phyloP scores from a whole-genome alignment of 2,329 filamentous ascomycete genomes.

The Seiridium cupressi region DNA sequence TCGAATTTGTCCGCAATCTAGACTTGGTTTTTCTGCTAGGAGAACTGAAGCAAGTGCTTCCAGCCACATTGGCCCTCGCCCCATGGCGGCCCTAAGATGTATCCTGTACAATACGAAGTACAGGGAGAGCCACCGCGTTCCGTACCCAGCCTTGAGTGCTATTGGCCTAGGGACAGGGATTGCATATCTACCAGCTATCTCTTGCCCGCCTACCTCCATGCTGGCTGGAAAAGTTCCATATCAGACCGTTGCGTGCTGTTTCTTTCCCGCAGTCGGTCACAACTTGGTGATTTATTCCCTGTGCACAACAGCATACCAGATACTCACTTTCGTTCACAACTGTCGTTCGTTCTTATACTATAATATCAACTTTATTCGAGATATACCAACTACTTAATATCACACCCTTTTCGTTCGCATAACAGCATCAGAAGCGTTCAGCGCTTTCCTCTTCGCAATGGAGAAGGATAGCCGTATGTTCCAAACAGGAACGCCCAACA shows the following conservation, averaged over 20 bases:
- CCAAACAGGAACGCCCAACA: conserved; percentile 37
- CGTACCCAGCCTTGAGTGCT: neutral
- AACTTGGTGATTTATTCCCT: too few species aligned
- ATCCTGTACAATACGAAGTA: conserved; percentile 9
- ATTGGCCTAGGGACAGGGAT: neutral
- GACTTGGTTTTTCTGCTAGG: neutral
- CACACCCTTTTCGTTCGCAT: neutral
- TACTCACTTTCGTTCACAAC: neutral
- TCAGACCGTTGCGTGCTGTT: neutral
- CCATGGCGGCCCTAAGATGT: conserved; percentile 9
- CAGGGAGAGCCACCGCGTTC: neutral
- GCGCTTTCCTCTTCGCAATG: conserved; percentile 23
- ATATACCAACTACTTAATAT: too few species aligned
- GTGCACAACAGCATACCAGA: neutral
- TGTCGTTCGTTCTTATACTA: neutral
- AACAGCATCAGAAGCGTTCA: neutral
- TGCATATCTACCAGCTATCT: neutral
- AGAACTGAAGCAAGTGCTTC: neutral
- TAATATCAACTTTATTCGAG: neutral
- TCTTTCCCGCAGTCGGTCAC: neutral
- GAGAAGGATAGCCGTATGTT: conserved; percentile 29
- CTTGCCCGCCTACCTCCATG: neutral
- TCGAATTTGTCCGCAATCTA: neutral
- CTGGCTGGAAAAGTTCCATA: neutral
- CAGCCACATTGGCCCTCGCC: neutral